phyloP scores from a whole-genome alignment of 179 eudicot species.

The Sideroxylon spinosum region DNA sequence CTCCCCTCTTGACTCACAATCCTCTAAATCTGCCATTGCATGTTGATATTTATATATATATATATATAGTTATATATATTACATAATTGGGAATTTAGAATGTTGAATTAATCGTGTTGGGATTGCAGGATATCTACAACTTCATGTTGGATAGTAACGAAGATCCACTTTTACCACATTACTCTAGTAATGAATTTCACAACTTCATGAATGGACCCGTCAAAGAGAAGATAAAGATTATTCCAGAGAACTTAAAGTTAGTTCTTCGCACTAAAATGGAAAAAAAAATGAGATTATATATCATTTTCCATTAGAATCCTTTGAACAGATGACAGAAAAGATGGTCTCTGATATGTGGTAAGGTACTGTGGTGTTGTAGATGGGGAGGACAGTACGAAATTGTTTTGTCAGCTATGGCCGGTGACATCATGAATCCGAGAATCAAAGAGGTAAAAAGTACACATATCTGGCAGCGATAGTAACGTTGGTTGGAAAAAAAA shows the following conservation, averaged over 20 bases:
- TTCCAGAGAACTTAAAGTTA: conserved; percentile 48
- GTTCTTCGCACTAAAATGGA: conserved; percentile 8
- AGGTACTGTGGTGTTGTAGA: conserved; percentile 19
- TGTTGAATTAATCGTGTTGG: background rate
- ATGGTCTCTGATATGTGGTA: too few relatives aligned
- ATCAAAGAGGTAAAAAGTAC: conserved; percentile 38
- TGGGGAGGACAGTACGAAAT: conserved; percentile 56
- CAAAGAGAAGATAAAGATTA: conserved; percentile 49
- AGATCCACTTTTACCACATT: conserved; percentile 28
- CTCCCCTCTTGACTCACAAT: too few relatives aligned
- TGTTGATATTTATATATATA: too few relatives aligned
- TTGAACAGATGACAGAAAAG: too few relatives aligned
- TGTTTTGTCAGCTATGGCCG: conserved; percentile 31
- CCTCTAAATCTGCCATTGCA: too few relatives aligned
- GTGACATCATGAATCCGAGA: conserved; percentile 67
- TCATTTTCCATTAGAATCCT: background rate
- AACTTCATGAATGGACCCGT: conserved; percentile 51
- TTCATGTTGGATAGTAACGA: conserved; percentile 41
- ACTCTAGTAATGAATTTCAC: conserved; percentile 19
- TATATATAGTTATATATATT: too few relatives aligned
- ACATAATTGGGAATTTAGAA: background rate
- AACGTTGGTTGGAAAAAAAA: too few relatives aligned
- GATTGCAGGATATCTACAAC: conserved; percentile 56
- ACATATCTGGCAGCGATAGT: conserved; percentile 24
- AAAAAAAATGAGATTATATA: background rate